Evolutionary conservation across 1,139 yeast species (phyloP).

Genomic region (Nakaseomyces sp.): DNA sequence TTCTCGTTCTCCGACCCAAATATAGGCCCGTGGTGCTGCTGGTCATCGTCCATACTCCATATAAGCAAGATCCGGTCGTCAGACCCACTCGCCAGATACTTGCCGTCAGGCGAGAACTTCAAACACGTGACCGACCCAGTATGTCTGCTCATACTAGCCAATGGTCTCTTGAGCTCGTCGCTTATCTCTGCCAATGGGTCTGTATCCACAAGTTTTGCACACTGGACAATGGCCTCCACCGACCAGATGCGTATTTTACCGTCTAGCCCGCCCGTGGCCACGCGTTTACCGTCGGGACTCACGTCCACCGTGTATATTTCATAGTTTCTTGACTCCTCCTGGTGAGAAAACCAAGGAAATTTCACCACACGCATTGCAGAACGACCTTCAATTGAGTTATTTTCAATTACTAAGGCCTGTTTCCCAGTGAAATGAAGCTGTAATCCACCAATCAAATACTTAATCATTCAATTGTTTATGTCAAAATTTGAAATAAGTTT

Average conservation of each 20-base stretch:
- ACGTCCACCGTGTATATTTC: slow-evolving; percentile 82
- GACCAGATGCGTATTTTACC: slow-evolving; percentile 93
- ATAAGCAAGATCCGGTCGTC: slow-evolving; percentile 87
- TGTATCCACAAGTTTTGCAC: slow-evolving; percentile 21
- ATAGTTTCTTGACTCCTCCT: slow-evolving; percentile 67
- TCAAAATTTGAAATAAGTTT: too few species aligned
- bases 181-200: slow-evolving; percentile 21
- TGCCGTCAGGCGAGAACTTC: slow-evolving; percentile 83
- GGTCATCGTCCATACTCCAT: slow-evolving; percentile 93
- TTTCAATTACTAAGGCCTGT: not conserved
- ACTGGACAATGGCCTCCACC: slow-evolving; percentile 44
- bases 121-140: slow-evolving; percentile 93
- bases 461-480: too few species aligned
- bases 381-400: not conserved
- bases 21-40: slow-evolving; percentile 37
- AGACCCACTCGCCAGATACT: slow-evolving; percentile 87
- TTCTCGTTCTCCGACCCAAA: slow-evolving; percentile 58
- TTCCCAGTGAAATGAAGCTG: too few species aligned
- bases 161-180: slow-evolving; percentile 40
- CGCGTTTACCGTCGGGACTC: slow-evolving; percentile 69
- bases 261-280: slow-evolving; percentile 94
- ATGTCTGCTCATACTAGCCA: slow-evolving; percentile 77
- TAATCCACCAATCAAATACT: too few species aligned
- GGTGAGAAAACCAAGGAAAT: slow-evolving; percentile 78
- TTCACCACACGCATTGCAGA: slow-evolving; percentile 59